phyloP scores from a whole-genome alignment of 2,329 filamentous ascomycete genomes.

The Xylaria sp. region DNA sequence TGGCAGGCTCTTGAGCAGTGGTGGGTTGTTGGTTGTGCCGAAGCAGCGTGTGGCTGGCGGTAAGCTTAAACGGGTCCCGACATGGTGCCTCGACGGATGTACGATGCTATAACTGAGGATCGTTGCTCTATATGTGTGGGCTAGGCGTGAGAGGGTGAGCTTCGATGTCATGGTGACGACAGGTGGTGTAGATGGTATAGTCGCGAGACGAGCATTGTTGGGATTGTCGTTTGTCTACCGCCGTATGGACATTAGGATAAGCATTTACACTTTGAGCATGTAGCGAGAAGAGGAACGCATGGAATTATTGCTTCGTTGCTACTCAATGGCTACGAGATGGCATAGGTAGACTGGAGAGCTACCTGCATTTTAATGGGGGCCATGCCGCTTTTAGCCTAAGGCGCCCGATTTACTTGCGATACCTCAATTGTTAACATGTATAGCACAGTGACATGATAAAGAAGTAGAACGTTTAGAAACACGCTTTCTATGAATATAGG shows the following conservation, averaged over 20 bases:
- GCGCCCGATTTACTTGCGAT: too few species aligned
- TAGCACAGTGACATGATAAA: too few species aligned
- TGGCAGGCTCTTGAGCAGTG: constrained; percentile 68
- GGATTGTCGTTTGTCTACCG: neutral
- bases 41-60: constrained; percentile 19
- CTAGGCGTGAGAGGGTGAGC: constrained; percentile 5
- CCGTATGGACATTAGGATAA: neutral
- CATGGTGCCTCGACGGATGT: neutral
- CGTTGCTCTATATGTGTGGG: neutral
- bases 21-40: constrained; percentile 49
- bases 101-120: neutral
- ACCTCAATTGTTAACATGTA: too few species aligned
- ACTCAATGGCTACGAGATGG: neutral
- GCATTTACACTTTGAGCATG: neutral
- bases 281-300: neutral
- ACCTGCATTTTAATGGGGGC: too few species aligned
- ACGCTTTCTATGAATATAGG: too few species aligned
- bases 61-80: neutral
- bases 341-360: neutral
- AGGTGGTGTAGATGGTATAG: neutral
- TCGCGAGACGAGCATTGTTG: neutral
- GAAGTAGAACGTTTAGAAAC: too few species aligned
- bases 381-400: too few species aligned
- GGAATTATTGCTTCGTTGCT: neutral
- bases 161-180: constrained; percentile 21